Conservation (phyloP, 345 rosid species). For the Erucastrum elatum region DNA sequence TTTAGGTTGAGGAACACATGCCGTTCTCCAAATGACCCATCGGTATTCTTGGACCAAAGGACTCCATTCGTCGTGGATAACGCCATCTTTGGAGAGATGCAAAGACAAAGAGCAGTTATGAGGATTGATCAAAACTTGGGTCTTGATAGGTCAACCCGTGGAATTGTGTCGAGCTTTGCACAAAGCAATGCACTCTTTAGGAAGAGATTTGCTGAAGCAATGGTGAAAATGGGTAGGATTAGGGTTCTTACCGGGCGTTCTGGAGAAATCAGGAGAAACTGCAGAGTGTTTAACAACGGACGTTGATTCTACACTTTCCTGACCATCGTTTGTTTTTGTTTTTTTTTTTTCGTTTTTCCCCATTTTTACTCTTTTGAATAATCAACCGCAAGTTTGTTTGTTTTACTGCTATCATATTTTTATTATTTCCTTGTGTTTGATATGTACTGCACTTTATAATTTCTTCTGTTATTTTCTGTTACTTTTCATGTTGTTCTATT, state of each 20-base stretch:
- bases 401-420: background rate
- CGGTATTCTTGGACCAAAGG: conserved; percentile 59
- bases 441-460: background rate
- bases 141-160: conserved; percentile 38
- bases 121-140: conserved; percentile 60
- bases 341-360: background rate
- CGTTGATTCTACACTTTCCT: conserved; percentile 4
- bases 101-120: conserved; percentile 49
- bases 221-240: conserved; percentile 57
- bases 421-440: background rate
- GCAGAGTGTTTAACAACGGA: conserved; percentile 50
- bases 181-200: conserved; percentile 35
- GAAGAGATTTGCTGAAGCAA: conserved; percentile 51
- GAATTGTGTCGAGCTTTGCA: conserved; percentile 47
- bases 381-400: background rate
- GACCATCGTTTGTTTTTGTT: background rate
- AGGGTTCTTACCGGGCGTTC: conserved; percentile 54
- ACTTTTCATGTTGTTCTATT: background rate
- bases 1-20: conserved; percentile 44
- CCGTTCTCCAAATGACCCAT: conserved; percentile 42
- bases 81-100: conserved; percentile 47
- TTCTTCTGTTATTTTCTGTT: no score
- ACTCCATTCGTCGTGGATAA: conserved; percentile 54
- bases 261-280: conserved; percentile 62
- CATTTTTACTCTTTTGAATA: background rate